Conservation (phyloP, 176 grass and related monocot species). For the Echinochloa phyllopogon region DNA sequence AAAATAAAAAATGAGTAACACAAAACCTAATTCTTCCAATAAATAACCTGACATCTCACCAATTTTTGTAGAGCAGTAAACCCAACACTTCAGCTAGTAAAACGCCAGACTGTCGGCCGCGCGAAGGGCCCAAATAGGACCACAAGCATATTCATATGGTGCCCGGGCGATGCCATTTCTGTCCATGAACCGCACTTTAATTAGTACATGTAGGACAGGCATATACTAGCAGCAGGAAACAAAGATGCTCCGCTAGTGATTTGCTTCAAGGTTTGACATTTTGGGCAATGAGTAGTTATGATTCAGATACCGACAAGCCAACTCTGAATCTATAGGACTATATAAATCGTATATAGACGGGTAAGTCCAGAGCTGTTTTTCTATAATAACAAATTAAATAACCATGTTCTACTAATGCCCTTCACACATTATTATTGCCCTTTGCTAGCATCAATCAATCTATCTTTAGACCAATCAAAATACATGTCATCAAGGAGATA, state of each 20-base stretch:
- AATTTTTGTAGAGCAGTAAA: background rate
- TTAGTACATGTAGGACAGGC: background rate
- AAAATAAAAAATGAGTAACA: background rate
- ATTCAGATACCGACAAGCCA: background rate
- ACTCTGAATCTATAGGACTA: background rate
- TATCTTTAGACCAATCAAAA: background rate
- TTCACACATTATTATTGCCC: background rate
- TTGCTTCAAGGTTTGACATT: slow-evolving; percentile 15
- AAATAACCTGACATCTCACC: background rate
- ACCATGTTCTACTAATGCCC: background rate
- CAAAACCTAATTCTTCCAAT: background rate
- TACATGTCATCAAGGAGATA: background rate
- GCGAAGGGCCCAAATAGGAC: background rate
- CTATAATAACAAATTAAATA: slow-evolving; percentile 8
- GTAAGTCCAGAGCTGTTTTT: background rate
- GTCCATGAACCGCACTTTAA: background rate
- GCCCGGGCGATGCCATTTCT: background rate
- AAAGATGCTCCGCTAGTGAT: slow-evolving; percentile 5
- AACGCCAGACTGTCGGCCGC: background rate
- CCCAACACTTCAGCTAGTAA: background rate
- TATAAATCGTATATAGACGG: background rate
- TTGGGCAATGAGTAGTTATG: slow-evolving; percentile 15
- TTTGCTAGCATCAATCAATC: background rate
- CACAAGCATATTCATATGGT: too few relatives aligned
- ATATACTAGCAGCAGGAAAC: background rate